Base-by-base conservation (phyloP, 176 grass and related monocot genomes). In the Cenchrus americanus region DNA sequence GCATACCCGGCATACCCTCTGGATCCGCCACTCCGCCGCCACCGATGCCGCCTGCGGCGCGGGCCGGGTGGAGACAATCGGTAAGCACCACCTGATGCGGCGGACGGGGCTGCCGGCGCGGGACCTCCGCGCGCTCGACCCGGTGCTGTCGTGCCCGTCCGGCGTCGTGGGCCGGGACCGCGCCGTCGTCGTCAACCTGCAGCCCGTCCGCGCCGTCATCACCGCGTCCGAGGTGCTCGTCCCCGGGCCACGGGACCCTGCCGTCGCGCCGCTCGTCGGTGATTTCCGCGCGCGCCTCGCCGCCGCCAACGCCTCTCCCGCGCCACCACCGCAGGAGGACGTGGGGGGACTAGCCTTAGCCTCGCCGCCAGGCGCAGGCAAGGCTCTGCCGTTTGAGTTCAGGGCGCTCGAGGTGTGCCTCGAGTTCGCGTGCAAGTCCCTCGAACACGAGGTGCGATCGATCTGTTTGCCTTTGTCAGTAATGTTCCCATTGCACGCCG, bases 141-240 rank as follows among this genome's bases (percentile, higher is more conserved):
- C 73, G 18, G 50, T 27, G 30, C 51, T 58, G 19, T 23, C 73
- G 32, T 14, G 55, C 53, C 73, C 73, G 53, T 43, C 53, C 32
- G 40, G 52, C 72, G 5, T 57, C 72, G 19, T 40, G 72, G 72
- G 9, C 26, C 51, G 27, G 30, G 50, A 75, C 51, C 73, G 73
- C 32, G 73, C 53, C 34, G 19, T 59, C 73, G 73, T 76, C 34
- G 53, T 76, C 73, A 76, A 60, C 73, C 73, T 59, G 19, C 53
- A 76, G 5, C 73, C 32, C 73, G 69, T 27, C 69, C 70, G 47
- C 48, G 71, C 71, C 71, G 71, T 53, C 71, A 53, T 73, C 71
- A 73, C 71, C 48, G 71, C 71, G 24, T 32, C 49, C 49, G 71
- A 74, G 71, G 71, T 54, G 24, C 71, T 74, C 4, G 47, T 74